Conservation (phyloP, 1,284 basidiomycete species). For the Leucoagaricus sp. region DNA sequence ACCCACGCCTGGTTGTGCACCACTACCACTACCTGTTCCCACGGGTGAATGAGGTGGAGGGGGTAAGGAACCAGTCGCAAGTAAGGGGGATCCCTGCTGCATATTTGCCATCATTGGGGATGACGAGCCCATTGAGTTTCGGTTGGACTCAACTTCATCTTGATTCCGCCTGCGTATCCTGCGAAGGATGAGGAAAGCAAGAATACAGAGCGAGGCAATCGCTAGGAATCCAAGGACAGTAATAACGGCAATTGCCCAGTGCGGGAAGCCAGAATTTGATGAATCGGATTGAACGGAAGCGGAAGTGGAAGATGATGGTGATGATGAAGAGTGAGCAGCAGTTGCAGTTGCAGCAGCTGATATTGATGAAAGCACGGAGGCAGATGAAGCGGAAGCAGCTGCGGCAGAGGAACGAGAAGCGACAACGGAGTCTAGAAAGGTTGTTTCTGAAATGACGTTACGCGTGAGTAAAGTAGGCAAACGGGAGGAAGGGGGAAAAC, state of each 20-base stretch:
- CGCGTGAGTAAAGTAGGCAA: conserved; percentile 17
- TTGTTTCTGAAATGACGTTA: conserved; percentile 56
- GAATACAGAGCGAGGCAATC: conserved; percentile 63
- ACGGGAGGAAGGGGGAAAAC: conserved; percentile 10
- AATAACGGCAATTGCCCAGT: conserved; percentile 89
- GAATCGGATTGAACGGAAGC: conserved; percentile 49
- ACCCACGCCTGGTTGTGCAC: conserved; percentile 31
- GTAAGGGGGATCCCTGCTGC: conserved; percentile 49
- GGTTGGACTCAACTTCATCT: conserved; percentile 50
- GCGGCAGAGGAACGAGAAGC: conserved; percentile 25
- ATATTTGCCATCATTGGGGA: conserved; percentile 78
- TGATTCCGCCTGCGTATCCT: conserved; percentile 56
- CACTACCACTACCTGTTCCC: conserved; percentile 20
- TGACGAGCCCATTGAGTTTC: conserved; percentile 74
- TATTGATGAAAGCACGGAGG: conserved; percentile 34
- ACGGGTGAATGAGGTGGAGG: conserved; percentile 13
- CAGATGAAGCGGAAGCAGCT: conserved; percentile 36
- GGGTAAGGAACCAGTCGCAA: conserved; percentile 29
- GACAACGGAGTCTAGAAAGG: conserved; percentile 62
- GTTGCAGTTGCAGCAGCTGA: conserved; percentile 1
- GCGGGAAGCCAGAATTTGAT: conserved; percentile 55
- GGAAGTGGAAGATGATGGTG: conserved; percentile 23
- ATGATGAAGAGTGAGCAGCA: conserved; percentile 24
- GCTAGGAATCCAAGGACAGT: conserved; percentile 81
- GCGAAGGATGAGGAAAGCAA: conserved; percentile 71